A percentile compares a stretch with the other conserved stretches of the same genome.
These are phyloP conservation scores for Asparagopsis taxiformis DNA, from an alignment of 31 red algal species.

Conservation along the genomic window DNA sequence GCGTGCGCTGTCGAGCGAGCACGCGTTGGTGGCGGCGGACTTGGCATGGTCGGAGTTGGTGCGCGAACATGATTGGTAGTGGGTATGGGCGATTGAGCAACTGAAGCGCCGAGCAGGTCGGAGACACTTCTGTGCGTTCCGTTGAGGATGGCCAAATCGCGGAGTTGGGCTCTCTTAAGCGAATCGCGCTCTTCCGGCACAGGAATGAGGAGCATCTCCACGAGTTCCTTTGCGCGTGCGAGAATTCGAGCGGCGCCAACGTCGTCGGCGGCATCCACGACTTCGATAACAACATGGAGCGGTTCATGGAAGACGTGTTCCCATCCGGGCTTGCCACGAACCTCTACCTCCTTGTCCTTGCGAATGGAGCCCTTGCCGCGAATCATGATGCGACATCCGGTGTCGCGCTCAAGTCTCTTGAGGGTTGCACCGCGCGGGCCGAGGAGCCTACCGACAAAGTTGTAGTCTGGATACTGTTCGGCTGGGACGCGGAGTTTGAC, in stretches of 20 bases:
- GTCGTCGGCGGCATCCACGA: slow-evolving; percentile 60
- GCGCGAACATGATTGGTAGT: background rate
- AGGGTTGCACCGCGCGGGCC: slow-evolving; percentile 95
- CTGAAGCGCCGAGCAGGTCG: background rate
- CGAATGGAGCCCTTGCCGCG: slow-evolving; percentile 92
- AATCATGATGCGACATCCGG: slow-evolving; percentile 96
- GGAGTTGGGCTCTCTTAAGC: slow-evolving; percentile 89
- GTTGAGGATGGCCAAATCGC: slow-evolving; percentile 92
- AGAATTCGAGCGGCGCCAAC: slow-evolving; percentile 51
- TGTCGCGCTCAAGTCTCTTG: slow-evolving; percentile 86
- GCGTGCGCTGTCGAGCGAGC: no score
- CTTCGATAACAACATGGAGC: slow-evolving; percentile 94
- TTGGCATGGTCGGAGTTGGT: background rate
- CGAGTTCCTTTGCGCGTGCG: slow-evolving; percentile 75
- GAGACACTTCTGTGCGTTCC: slow-evolving; percentile 69
- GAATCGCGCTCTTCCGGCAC: slow-evolving; percentile 95
- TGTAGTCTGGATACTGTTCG: slow-evolving; percentile 89
- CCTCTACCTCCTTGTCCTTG: slow-evolving; percentile 94
- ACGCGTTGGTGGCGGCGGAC: no score
- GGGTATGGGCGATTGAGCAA: background rate
- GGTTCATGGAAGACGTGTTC: slow-evolving; percentile 99
- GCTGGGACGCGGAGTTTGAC: slow-evolving; percentile 87
- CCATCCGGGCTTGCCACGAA: slow-evolving; percentile 97
- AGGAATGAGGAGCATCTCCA: slow-evolving; percentile 92
- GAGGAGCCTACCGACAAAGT: slow-evolving; percentile 94